Base-by-base conservation (phyloP, 176 grass and related monocot species). In the Oryza rufipogon region DNA sequence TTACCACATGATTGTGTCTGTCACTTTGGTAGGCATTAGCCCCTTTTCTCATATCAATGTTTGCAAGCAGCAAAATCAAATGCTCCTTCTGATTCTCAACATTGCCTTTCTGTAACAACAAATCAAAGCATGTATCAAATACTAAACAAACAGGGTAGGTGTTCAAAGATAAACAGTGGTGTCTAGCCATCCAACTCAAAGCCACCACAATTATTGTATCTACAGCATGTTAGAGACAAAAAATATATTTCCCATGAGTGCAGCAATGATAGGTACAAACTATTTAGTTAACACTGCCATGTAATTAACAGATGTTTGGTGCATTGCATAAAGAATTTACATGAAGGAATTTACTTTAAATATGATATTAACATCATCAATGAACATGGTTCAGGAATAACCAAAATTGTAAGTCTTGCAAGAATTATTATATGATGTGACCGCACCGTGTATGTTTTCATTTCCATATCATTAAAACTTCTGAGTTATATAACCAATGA, bases 41-140 rank as follows among this genome's bases (percentile, higher is more conserved):
- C 64, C 1, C 13, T 12, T 60, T 52, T 76, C 91, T 96, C 77
- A 91, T 87, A 82, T 92, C 84, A 64, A 99, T 89, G 79, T 99
- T 99, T 78, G 91, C 93, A 85, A 99, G 91, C 54, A 99, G 86
- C 84, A 99, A 89, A 94, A 99, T 94, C 91, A 99, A 91, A 84
- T 99, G 97, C 58, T 99, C 97, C 75, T 89, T 92, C 88, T 99
- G 97, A 91, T 99, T 99, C 28, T 94, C 93, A 60, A 96, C 88
- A 81, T 96, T 99, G 28, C 91, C 93, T 94, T 88, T 94, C 97
- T 99, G 85, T 68, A 87, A 33, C 42, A 81, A 71, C 56, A 51
- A 84, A 97, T 68, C 44, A 73, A 54, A 74, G 85, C 23, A 71
- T 67, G 30, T 26, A 84, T 64, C n/a, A 85, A 77, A 71, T 2